Conservation (phyloP, 108 stramenopile species). For the Stephanodiscus triporus region DNA sequence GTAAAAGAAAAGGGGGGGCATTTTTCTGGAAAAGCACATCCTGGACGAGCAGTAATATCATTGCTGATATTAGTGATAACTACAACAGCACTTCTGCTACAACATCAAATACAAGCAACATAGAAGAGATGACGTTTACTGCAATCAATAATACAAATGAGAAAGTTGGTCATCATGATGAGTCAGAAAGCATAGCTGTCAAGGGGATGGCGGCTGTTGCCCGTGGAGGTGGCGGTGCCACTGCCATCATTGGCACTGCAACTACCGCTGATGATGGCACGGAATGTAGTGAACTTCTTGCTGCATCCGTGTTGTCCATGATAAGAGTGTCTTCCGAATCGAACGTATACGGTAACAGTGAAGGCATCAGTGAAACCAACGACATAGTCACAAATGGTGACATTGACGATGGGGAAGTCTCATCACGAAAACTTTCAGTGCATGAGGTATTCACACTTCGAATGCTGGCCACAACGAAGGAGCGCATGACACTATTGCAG, state of each 20-base stretch:
- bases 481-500: conserved; percentile 38
- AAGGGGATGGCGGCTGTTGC: conserved; percentile 6
- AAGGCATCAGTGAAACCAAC: background rate
- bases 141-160: background rate
- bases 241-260: background rate
- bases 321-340: background rate
- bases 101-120: background rate
- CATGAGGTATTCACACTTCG: conserved; percentile 46
- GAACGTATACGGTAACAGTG: background rate
- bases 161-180: background rate
- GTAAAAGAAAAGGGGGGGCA: conserved; percentile 25
- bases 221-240: conserved; percentile 18
- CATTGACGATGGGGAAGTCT: no score
- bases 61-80: background rate
- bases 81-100: background rate
- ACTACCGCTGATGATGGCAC: background rate
- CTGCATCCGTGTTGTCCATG: conserved; percentile 9
- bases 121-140: background rate
- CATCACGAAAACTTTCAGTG: conserved; percentile 30
- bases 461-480: conserved; percentile 43
- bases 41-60: background rate
- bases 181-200: background rate
- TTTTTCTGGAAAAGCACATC: conserved; percentile 39
- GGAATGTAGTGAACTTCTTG: background rate
- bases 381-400: background rate